phyloP scores from a whole-genome alignment of 75 land plant species.

The Adiantum capillusveneris region DNA sequence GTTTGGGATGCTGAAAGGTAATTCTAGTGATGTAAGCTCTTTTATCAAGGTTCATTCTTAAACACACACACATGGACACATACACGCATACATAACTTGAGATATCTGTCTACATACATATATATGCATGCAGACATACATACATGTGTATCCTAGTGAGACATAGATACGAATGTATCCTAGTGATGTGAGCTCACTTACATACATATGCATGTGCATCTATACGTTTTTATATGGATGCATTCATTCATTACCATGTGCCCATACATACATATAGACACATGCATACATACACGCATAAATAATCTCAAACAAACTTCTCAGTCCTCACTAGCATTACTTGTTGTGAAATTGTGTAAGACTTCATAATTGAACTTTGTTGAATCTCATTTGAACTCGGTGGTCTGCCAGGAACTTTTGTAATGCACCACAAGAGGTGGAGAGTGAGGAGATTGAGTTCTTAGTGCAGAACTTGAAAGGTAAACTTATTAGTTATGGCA shows the following conservation, averaged over 20 bases:
- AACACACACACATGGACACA: neutral
- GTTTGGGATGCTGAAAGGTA: conserved; percentile 62
- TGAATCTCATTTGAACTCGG: neutral
- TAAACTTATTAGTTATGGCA: no score
- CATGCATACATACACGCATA: no score
- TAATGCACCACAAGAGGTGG: conserved; percentile 28
- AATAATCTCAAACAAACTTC: no score
- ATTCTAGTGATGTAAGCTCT: neutral
- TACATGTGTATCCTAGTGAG: no score
- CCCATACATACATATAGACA: no score
- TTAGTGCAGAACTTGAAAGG: neutral
- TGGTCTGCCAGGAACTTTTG: conserved; percentile 15
- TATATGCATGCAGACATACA: neutral
- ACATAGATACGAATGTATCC: neutral
- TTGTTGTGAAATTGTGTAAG: no score
- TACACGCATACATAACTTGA: neutral
- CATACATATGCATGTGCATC: no score
- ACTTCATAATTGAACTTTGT: neutral
- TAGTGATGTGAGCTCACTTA: no score
- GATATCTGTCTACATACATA: no score
- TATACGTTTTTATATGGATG: no score
- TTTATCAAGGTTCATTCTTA: neutral
- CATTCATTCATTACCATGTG: no score
- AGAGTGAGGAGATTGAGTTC: conserved; percentile 20
- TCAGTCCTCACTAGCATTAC: no score